Percentiles rank a stretch among this genome's conserved stretches.
Conservation (phyloP, 2,329 filamentous ascomycete genomes). For the Daldinia sp. region DNA sequence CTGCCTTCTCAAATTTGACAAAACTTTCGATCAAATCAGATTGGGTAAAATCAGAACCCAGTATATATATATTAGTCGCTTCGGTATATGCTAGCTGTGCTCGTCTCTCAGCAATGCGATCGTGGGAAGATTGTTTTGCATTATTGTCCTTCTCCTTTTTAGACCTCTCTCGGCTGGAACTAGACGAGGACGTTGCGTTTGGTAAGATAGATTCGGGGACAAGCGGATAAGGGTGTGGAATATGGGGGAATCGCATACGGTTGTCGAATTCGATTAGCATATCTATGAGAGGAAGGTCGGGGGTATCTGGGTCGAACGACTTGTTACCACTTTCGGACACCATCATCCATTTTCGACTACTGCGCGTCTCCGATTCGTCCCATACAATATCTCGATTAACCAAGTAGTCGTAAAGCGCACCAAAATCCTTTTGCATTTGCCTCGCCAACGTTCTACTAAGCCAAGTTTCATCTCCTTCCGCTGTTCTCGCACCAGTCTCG, state of each 20-base stretch:
- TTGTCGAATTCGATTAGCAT: conserved; percentile 73
- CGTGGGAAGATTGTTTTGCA: conserved; percentile 32
- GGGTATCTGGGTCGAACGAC: conserved; percentile 58
- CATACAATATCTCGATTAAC: conserved; percentile 73
- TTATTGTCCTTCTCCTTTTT: conserved; percentile 44
- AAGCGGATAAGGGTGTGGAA: conserved; percentile 72
- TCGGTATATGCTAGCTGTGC: conserved; percentile 66
- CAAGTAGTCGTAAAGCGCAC: conserved; percentile 73
- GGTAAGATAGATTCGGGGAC: conserved; percentile 63
- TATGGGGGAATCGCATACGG: conserved; percentile 67
- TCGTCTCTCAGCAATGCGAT: conserved; percentile 54
- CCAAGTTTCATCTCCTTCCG: conserved; percentile 61
- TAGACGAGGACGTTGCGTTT: conserved; percentile 14
- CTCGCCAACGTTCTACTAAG: conserved; percentile 66
- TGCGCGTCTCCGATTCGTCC: conserved; percentile 68
- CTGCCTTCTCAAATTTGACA: conserved; percentile 63
- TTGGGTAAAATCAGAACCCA: conserved; percentile 61
- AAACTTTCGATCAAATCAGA: conserved; percentile 65
- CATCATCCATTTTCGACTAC: conserved; percentile 72
- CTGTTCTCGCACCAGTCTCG: conserved; percentile 39
- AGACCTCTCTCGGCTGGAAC: conserved; percentile 39
- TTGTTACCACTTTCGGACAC: conserved; percentile 56
- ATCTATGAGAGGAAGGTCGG: conserved; percentile 70
- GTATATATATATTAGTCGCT: conserved; percentile 65
- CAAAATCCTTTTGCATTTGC: conserved; percentile 71